Conservation (phyloP, 306 rosid species). For the Luffa aegyptiaca region DNA sequence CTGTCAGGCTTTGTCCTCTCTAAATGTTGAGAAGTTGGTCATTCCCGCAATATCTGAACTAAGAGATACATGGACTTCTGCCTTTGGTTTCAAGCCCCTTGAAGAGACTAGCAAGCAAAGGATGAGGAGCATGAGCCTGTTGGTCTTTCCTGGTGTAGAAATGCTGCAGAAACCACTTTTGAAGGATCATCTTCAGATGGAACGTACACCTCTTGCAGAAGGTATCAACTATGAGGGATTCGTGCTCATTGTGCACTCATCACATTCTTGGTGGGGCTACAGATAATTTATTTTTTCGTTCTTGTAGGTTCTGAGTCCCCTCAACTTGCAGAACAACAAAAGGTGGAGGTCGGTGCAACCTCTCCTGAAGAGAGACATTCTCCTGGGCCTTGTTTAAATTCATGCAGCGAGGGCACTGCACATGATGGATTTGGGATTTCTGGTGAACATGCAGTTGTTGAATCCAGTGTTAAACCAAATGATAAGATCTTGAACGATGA, state of each 20-base stretch:
- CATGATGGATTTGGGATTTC: conserved; percentile 16
- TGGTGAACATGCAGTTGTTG: conserved; percentile 20
- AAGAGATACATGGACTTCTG: conserved; percentile 72
- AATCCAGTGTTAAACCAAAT: conserved; percentile 8
- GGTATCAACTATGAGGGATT: conserved; percentile 24
- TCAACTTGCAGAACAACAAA: conserved; percentile 11
- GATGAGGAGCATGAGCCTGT: conserved; percentile 52
- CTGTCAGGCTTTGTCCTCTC: conserved; percentile 61
- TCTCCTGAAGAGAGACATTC: conserved; percentile 15
- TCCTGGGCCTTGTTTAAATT: conserved; percentile 21
- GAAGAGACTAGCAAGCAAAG: conserved; percentile 36
- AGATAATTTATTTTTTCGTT: conserved; percentile 5
- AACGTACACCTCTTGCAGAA: conserved; percentile 21
- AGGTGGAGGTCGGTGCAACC: conserved; percentile 11
- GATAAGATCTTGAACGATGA: conserved; percentile 15
- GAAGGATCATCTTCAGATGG: conserved; percentile 20
- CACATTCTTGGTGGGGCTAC: not conserved
- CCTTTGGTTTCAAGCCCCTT: conserved; percentile 72
- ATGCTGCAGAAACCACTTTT: conserved; percentile 63
- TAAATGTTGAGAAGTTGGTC: conserved; percentile 71
- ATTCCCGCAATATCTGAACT: conserved; percentile 85
- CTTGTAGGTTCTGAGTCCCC: conserved; percentile 30
- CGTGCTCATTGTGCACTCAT: not conserved
- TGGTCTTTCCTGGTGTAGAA: conserved; percentile 80
- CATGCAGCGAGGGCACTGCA: conserved; percentile 14